phyloP scores from a whole-genome alignment of 495 filamentous ascomycete genomes.

The Annulohypoxylon bovei region DNA sequence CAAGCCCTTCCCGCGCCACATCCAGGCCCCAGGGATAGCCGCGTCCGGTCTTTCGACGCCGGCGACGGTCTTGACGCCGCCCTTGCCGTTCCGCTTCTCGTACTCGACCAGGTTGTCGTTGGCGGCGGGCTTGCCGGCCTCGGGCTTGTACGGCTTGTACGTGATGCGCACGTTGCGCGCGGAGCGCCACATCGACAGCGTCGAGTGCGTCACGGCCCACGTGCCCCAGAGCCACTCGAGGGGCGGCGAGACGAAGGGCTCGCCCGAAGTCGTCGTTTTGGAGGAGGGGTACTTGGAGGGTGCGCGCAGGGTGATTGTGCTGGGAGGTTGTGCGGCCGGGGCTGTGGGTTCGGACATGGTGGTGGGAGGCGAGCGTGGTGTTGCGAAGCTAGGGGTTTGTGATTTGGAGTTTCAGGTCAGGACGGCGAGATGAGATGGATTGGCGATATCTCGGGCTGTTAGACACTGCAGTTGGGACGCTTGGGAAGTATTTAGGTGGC shows the following conservation, averaged over 20 bases:
- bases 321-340: not conserved
- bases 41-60: slow-evolving; percentile 69
- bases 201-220: slow-evolving; percentile 81
- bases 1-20: slow-evolving; percentile 77
- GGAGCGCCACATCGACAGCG: slow-evolving; percentile 77
- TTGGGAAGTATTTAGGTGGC: not conserved
- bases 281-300: slow-evolving; percentile 56
- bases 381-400: not conserved
- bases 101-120: slow-evolving; percentile 77
- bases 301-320: slow-evolving; percentile 49
- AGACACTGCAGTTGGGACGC: not conserved
- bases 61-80: slow-evolving; percentile 62
- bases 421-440: not conserved
- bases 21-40: slow-evolving; percentile 61
- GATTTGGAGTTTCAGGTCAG: not conserved
- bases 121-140: slow-evolving; percentile 41
- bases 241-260: slow-evolving; percentile 60
- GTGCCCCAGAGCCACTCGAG: slow-evolving; percentile 70
- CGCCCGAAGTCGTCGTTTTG: slow-evolving; percentile 33
- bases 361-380: not conserved
- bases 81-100: slow-evolving; percentile 60
- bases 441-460: not conserved
- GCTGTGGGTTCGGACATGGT: slow-evolving; percentile 38
- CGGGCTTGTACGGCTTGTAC: slow-evolving; percentile 62
- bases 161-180: slow-evolving; percentile 80